Evolutionary conservation across 331 rosid species (phyloP), one percentile per base, ranked within the genome.

Genomic region (Prunus yedoensis): DNA sequence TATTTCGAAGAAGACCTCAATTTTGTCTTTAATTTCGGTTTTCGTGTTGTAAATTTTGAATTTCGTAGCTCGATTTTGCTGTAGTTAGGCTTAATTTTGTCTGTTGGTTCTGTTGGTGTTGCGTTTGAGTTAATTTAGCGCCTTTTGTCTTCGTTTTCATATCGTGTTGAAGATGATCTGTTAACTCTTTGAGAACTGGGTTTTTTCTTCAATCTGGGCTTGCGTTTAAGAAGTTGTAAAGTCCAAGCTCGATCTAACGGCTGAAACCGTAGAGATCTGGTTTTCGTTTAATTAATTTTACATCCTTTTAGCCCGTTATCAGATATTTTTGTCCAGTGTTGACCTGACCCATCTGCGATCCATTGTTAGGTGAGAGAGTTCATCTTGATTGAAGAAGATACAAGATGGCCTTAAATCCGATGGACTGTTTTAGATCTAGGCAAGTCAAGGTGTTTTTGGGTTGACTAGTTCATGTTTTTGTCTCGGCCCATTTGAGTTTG

Each of bases 151-250:
- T 2, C 12, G 23, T 58, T 11, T n/a, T 68, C 53, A 32, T 12
- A 45, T 74, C 4, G 7, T 35, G 9, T 21, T n/a, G 43, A 2
- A 23, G 47, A 28, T 21, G n/a, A 45, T 23, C 47, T 62, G 46
- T 62, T 62, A 28, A 62, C 3, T 49, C 10, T 18, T 28, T 50
- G 5, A 21, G 25, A 2, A 8, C 67, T 72, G 58, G 71, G 21
- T 58, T 38, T 51, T 52, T 27, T 38, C 16, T 38, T 38, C 59
- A 74, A 83, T 83, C 87, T 85, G 82, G 83, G 83, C 78, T 86
- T 45, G 35, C 23, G 20, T 54, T 54, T 2, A 43, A 4, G n/a
- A 20, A 2, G 21, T 23, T 20, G 18, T 27, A 66, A 62, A 82
- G 81, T 76, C 81, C 79, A 72, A 46, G 53, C 45, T 80, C 50